Conservation (phyloP, 2,329 filamentous ascomycete genomes). For the Arthrobotrys sinensis region DNA sequence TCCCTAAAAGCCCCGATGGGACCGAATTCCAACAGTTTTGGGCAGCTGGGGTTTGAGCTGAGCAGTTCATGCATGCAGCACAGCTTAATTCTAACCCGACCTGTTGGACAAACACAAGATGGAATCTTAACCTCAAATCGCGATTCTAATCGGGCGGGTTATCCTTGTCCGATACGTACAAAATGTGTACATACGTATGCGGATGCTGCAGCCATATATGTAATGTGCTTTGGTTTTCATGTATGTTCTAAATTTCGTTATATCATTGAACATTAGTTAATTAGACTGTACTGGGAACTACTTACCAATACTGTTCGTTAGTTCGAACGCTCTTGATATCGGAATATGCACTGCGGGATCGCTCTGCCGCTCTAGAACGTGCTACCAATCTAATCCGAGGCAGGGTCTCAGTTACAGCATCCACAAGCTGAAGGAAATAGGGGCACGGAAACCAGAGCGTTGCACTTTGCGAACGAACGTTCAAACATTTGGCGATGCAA, state of each 20-base stretch:
- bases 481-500: slow-evolving; percentile 39
- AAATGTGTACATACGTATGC: slow-evolving; percentile 23
- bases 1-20: slow-evolving; percentile 43
- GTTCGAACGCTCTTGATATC: slow-evolving; percentile 51
- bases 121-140: slow-evolving; percentile 38
- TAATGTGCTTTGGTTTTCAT: slow-evolving; percentile 15
- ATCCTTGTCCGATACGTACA: slow-evolving; percentile 26
- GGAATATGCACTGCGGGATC: slow-evolving; percentile 52
- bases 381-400: slow-evolving; percentile 47
- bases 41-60: slow-evolving; percentile 26
- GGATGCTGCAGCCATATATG: slow-evolving; percentile 22
- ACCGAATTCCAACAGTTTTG: slow-evolving; percentile 40
- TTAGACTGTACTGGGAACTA: slow-evolving; percentile 40
- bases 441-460: slow-evolving; percentile 35
- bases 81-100: slow-evolving; percentile 42
- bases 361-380: slow-evolving; percentile 55
- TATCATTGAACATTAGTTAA: slow-evolving; percentile 31
- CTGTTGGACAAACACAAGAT: slow-evolving; percentile 51
- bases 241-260: slow-evolving; percentile 13
- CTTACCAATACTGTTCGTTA: slow-evolving; percentile 55
- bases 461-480: slow-evolving; percentile 18
- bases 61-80: slow-evolving; percentile 37
- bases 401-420: slow-evolving; percentile 36
- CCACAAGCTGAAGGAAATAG: slow-evolving; percentile 32
- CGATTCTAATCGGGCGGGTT: slow-evolving; percentile 30